Conservation (phyloP, 352 stramenopile species). For the Albugo candida region DNA sequence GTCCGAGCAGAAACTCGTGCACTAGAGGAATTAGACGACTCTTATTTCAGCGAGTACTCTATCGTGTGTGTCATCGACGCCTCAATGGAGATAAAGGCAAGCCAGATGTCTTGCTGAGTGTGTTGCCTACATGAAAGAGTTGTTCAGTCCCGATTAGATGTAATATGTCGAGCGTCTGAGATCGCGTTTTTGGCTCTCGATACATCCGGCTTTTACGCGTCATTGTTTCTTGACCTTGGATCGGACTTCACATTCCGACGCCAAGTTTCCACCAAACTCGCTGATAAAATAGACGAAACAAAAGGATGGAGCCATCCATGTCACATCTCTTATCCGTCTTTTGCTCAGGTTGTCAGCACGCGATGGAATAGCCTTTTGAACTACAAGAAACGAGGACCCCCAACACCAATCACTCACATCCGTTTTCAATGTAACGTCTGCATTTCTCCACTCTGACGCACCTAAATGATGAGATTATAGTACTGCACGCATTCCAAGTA, state of each 20-base stretch:
- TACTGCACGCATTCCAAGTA: slow-evolving; percentile 37
- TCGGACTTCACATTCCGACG: slow-evolving; percentile 55
- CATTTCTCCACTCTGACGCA: too few relatives aligned
- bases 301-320: slow-evolving; percentile 9
- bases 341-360: slow-evolving; percentile 24
- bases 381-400: slow-evolving; percentile 40
- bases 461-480: slow-evolving; percentile 8
- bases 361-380: slow-evolving; percentile 46
- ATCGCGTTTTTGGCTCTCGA: slow-evolving; percentile 57
- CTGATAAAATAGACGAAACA: slow-evolving; percentile 12
- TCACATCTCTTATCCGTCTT: slow-evolving; percentile 30
- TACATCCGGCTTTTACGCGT: slow-evolving; percentile 24
- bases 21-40: slow-evolving; percentile 27
- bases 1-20: slow-evolving; percentile 62
- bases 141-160: slow-evolving; percentile 29
- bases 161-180: slow-evolving; percentile 24
- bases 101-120: neutral
- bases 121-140: neutral
- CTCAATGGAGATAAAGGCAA: slow-evolving; percentile 19
- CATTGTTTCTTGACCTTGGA: slow-evolving; percentile 14
- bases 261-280: slow-evolving; percentile 46
- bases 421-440: slow-evolving; percentile 43
- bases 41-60: slow-evolving; percentile 75
- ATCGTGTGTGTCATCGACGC: slow-evolving; percentile 59
- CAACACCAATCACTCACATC: slow-evolving; percentile 54